These are phyloP conservation scores for Phytophthora sp. DNA, from an alignment of 352 stramenopile genomes.

Conservation along the genomic window DNA sequence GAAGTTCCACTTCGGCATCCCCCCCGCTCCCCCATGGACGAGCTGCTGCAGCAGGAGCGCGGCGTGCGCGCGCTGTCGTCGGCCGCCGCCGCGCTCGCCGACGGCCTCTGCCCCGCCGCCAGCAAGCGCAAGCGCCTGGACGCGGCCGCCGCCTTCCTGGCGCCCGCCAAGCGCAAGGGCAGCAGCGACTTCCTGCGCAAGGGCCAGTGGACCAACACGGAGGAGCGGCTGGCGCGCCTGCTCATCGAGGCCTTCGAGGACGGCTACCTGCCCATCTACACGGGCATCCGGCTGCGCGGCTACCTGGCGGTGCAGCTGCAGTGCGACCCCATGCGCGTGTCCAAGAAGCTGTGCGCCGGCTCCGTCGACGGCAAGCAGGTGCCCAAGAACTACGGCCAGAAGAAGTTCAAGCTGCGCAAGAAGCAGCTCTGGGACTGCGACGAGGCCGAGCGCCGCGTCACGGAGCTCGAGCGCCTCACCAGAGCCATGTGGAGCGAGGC, in stretches of 20 bases:
- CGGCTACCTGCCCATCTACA: constrained; percentile 77
- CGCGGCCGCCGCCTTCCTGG: constrained; percentile 6
- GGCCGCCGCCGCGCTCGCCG: background rate
- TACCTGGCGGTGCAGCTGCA: constrained; percentile 81
- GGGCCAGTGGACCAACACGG: constrained; percentile 73
- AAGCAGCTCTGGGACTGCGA: constrained; percentile 61
- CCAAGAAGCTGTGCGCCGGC: constrained; percentile 81
- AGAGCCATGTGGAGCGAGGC: constrained; percentile 65
- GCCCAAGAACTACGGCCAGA: constrained; percentile 82
- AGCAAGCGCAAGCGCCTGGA: constrained; percentile 48
- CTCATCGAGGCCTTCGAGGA: constrained; percentile 80
- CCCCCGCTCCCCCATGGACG: too few species aligned
- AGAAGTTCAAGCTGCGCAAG: constrained; percentile 78
- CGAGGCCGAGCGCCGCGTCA: constrained; percentile 45
- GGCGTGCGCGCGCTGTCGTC: too few species aligned
- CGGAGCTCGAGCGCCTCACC: constrained; percentile 56
- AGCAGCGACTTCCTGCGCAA: constrained; percentile 76
- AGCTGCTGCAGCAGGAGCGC: too few species aligned
- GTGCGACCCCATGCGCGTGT: constrained; percentile 84
- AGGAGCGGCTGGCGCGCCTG: constrained; percentile 60
- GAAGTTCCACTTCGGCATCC: too few species aligned
- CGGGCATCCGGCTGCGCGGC: constrained; percentile 70
- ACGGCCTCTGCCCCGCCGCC: constrained; percentile 3
- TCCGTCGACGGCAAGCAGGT: constrained; percentile 71
- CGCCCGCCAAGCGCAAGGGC: constrained; percentile 47